Evolutionary conservation across 192 early-diverging fungal species (phyloP).

Genomic region (Backusella tuberculispora): DNA sequence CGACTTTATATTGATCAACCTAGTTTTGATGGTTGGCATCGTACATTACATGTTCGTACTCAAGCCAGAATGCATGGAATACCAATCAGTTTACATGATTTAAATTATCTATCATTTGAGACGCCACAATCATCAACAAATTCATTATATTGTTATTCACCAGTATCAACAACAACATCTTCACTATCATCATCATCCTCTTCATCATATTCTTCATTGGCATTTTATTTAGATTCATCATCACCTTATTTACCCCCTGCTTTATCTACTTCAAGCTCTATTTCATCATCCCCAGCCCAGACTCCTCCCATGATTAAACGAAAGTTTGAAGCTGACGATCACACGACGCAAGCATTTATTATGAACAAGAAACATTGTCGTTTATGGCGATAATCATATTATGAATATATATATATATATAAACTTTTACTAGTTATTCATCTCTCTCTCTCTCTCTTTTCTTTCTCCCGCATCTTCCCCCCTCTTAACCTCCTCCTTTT

Average conservation of each 20-base stretch:
- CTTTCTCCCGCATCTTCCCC: not conserved
- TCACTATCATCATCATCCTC: not conserved
- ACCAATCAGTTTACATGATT: not conserved
- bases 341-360: not conserved
- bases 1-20: constrained; percentile 63
- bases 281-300: constrained; percentile 29
- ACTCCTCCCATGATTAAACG: constrained; percentile 28
- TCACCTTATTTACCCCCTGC: constrained; percentile 14
- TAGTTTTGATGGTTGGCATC: constrained; percentile 44
- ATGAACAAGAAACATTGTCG: constrained; percentile 19
- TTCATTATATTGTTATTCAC: not conserved
- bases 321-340: constrained; percentile 3
- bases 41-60: constrained; percentile 32
- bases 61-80: constrained; percentile 9
- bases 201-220: not conserved
- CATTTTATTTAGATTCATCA: not conserved
- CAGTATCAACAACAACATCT: not conserved
- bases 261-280: constrained; percentile 25
- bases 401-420: constrained; percentile 20
- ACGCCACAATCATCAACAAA: not conserved
- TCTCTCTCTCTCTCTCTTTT: not conserved
- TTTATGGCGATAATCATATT: constrained; percentile 6
- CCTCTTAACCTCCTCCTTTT: not conserved
- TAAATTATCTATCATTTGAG: constrained; percentile 10
- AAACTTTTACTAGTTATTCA: not conserved